Percentiles rank a stretch among this genome's conserved stretches.
Conservation (phyloP, 441 rosid genomes). For the Populus hybrid region DNA sequence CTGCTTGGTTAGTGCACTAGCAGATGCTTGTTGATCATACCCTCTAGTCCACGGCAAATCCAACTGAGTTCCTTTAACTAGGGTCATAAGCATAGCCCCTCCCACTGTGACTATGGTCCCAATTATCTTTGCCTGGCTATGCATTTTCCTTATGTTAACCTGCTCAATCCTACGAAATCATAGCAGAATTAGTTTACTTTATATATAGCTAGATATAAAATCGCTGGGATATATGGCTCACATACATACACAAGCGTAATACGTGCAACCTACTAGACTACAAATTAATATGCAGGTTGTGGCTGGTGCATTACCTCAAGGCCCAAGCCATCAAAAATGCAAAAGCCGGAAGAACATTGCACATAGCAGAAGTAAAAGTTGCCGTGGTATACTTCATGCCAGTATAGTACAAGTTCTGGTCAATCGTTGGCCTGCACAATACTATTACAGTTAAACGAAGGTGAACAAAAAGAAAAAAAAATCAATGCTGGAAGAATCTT, state of each 20-base stretch:
- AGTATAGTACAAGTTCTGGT: conserved; percentile 73
- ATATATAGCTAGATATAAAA: background rate
- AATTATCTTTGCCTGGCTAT: conserved; percentile 59
- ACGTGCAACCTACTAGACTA: too few species aligned
- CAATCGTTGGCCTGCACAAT: conserved; percentile 68
- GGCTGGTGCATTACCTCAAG: conserved; percentile 34
- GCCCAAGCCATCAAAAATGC: conserved; percentile 76
- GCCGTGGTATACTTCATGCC: conserved; percentile 88
- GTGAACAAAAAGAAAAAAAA: background rate
- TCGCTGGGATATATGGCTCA: background rate
- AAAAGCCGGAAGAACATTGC: conserved; percentile 81
- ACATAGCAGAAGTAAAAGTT: conserved; percentile 79
- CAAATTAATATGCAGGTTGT: background rate
- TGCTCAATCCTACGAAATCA: conserved; percentile 59
- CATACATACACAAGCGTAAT: too few species aligned
- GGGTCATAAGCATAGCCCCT: conserved; percentile 93
- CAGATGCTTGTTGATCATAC: conserved; percentile 25
- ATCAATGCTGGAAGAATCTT: background rate
- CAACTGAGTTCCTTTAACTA: conserved; percentile 59
- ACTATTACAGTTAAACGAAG: background rate
- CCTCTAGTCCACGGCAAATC: conserved; percentile 67
- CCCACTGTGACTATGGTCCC: conserved; percentile 83
- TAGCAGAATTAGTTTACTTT: background rate
- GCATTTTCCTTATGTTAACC: conserved; percentile 48
- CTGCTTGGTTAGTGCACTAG: conserved; percentile 36